Percentiles rank a stretch among this genome's conserved stretches.
Conservation (phyloP, 352 stramenopile species). For the Globisporangium solare region DNA sequence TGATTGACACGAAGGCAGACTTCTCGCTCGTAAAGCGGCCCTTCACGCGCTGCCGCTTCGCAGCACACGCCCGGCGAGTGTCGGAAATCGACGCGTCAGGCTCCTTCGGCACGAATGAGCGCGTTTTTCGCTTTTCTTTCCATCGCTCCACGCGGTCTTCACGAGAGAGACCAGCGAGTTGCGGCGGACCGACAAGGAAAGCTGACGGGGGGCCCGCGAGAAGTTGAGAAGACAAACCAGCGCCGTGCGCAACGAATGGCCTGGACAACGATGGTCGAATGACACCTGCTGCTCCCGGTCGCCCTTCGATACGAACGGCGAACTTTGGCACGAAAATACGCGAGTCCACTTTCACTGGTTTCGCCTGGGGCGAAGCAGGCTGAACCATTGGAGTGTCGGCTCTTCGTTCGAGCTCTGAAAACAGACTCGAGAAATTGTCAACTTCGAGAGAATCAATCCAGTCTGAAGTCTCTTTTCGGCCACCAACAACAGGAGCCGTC, state of each 20-base stretch:
- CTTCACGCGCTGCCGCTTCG: slow-evolving; percentile 63
- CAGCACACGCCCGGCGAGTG: slow-evolving; percentile 45
- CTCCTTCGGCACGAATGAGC: slow-evolving; percentile 13
- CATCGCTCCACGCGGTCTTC: slow-evolving; percentile 25
- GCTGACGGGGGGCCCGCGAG: slow-evolving; percentile 5
- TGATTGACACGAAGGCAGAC: slow-evolving; percentile 58
- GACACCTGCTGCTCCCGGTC: neutral
- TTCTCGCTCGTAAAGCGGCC: slow-evolving; percentile 56
- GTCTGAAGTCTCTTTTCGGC: slow-evolving; percentile 15
- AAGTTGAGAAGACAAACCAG: slow-evolving; percentile 5
- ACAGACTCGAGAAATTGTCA: slow-evolving; percentile 40
- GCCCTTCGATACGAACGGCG: slow-evolving; percentile 43
- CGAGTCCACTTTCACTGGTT: slow-evolving; percentile 27
- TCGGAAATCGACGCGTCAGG: slow-evolving; percentile 35
- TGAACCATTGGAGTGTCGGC: slow-evolving; percentile 2
- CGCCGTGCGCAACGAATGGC: neutral
- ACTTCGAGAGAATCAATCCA: slow-evolving; percentile 56
- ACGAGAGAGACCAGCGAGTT: slow-evolving; percentile 12
- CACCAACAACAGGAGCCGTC: neutral
- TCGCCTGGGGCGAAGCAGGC: neutral
- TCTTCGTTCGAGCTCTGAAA: slow-evolving; percentile 36
- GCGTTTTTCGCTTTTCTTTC: slow-evolving; percentile 40
- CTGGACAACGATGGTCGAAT: neutral
- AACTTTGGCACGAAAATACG: slow-evolving; percentile 56
- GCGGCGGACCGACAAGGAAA: slow-evolving; percentile 30